phyloP scores from a whole-genome alignment of 176 grass and related monocot genomes.

The Aechmea fasciata region DNA sequence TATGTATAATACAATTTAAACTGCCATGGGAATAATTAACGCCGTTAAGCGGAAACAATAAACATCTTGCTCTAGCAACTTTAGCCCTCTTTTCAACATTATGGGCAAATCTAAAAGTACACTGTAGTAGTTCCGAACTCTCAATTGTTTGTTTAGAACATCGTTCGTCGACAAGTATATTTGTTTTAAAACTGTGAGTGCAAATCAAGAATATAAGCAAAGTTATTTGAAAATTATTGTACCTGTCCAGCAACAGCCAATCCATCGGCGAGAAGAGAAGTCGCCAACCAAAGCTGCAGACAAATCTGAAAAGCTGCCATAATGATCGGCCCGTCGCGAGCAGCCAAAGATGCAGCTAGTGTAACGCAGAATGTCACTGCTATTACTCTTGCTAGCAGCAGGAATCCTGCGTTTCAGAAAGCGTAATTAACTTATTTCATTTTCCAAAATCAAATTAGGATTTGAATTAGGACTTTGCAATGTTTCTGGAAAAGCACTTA shows the following conservation, averaged over 20 bases:
- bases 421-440: not conserved
- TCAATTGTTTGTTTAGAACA: no score
- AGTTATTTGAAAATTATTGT: no score
- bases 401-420: slow-evolving; percentile 44
- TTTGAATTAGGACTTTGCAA: not conserved
- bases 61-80: no score
- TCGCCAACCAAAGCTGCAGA: slow-evolving; percentile 86
- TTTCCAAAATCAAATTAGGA: not conserved
- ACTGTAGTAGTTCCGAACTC: no score
- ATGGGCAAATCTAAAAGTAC: no score
- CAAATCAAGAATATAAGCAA: not conserved
- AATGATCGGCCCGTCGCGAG: slow-evolving; percentile 49
- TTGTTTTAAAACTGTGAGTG: not conserved
- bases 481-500: not conserved
- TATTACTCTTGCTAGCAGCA: slow-evolving; percentile 80
- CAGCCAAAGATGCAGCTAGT: slow-evolving; percentile 74
- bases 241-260: slow-evolving; percentile 95
- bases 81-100: no score
- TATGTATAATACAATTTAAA: not conserved
- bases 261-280: slow-evolving; percentile 90
- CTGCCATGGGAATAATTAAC: no score
- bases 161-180: not conserved
- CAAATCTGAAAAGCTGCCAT: slow-evolving; percentile 98
- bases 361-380: slow-evolving; percentile 98
- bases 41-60: no score